Evolutionary conservation across 495 filamentous ascomycete genomes (phyloP).

Genomic region (Tetracladium setigerum): DNA sequence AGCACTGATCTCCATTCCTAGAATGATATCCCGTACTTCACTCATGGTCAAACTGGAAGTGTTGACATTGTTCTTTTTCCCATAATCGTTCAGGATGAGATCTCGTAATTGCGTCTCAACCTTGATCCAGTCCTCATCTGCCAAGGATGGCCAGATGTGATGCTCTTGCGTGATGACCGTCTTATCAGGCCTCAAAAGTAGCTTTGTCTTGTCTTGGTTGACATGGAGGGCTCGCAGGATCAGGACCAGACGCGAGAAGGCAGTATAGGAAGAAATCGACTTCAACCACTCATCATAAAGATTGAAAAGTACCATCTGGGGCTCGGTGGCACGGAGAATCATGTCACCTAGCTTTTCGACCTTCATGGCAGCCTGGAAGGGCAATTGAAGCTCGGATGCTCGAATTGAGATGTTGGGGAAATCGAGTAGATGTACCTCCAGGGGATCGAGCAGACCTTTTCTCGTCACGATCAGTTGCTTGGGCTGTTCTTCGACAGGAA

Average conservation of each 20-base stretch:
- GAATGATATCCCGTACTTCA: slow-evolving; percentile 96
- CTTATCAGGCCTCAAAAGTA: slow-evolving; percentile 95
- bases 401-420: slow-evolving; percentile 99
- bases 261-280: slow-evolving; percentile 96
- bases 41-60: slow-evolving; percentile 91
- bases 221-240: slow-evolving; percentile 96
- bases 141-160: slow-evolving; percentile 94
- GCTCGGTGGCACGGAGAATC: slow-evolving; percentile 96
- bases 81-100: slow-evolving; percentile 95
- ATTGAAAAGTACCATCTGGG: slow-evolving; percentile 99
- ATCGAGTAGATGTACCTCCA: slow-evolving; percentile 95
- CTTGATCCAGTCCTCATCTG: slow-evolving; percentile 98
- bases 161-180: slow-evolving; percentile 97
- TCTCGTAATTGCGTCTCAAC: slow-evolving; percentile 94
- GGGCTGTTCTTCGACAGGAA: slow-evolving; percentile 97
- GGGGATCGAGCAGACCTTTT: slow-evolving; percentile 93
- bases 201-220: slow-evolving; percentile 97
- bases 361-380: slow-evolving; percentile 99
- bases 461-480: slow-evolving; percentile 98
- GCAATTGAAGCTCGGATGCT: slow-evolving; percentile 93
- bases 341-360: slow-evolving; percentile 98
- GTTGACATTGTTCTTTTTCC: slow-evolving; percentile 99
- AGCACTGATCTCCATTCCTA: slow-evolving; percentile 99
- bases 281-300: slow-evolving; percentile 99
- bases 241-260: slow-evolving; percentile 91